Evolutionary conservation across 768 basidiomycete genomes (phyloP).

Genomic region (Phlebiopsis flavidoalba): DNA sequence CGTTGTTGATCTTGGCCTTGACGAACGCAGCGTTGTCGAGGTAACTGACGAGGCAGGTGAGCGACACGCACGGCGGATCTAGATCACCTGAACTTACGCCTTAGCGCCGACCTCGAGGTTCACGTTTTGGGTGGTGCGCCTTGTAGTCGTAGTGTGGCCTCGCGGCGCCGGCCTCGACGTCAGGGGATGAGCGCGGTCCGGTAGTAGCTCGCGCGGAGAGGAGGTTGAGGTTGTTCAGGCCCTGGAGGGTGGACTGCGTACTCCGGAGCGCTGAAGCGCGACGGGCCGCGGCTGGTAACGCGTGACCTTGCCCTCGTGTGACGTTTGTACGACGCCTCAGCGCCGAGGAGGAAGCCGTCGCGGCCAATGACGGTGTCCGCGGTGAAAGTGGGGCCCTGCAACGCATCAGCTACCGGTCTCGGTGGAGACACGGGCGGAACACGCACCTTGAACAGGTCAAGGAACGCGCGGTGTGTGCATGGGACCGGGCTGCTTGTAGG

Average conservation of each 20-base stretch:
- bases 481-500: slow-evolving; percentile 96
- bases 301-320: slow-evolving; percentile 84
- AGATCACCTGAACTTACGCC: slow-evolving; percentile 50
- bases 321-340: slow-evolving; percentile 96
- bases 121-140: slow-evolving; percentile 78
- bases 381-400: slow-evolving; percentile 93
- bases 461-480: slow-evolving; percentile 83
- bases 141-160: slow-evolving; percentile 96
- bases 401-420: not conserved
- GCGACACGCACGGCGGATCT: not conserved
- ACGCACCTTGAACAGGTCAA: slow-evolving; percentile 90
- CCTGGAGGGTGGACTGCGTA: slow-evolving; percentile 93
- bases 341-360: slow-evolving; percentile 96
- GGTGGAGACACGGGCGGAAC: not conserved
- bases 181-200: slow-evolving; percentile 88
- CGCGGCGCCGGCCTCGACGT: slow-evolving; percentile 94
- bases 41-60: slow-evolving; percentile 39
- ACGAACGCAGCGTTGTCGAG: slow-evolving; percentile 88
- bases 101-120: slow-evolving; percentile 94
- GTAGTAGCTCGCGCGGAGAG: slow-evolving; percentile 97
- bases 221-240: slow-evolving; percentile 88
- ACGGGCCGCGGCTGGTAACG: slow-evolving; percentile 89
- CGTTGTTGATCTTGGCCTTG: slow-evolving; percentile 99
- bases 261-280: slow-evolving; percentile 94
- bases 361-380: slow-evolving; percentile 93